These are phyloP conservation scores for Coleophoma eucalyptorum DNA, from an alignment of 2,329 filamentous ascomycete genomes.

Conservation along the genomic window DNA sequence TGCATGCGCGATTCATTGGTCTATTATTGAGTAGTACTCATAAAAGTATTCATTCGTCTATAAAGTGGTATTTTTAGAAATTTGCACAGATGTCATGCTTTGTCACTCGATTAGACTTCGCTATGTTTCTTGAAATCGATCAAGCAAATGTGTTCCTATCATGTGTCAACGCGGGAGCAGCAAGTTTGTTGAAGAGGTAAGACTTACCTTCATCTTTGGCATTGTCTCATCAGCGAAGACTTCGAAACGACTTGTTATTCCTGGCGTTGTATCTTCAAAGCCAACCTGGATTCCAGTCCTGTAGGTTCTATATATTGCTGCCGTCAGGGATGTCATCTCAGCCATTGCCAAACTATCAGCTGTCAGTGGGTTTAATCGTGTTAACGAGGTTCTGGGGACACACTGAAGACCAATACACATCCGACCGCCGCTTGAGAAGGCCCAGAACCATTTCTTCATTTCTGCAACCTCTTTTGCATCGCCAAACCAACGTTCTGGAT, in stretches of 20 bases:
- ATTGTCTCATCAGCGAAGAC: conserved; percentile 32
- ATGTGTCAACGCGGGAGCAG: background rate
- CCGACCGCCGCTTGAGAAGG: conserved; percentile 62
- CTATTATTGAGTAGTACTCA: too few relatives aligned
- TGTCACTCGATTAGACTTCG: background rate
- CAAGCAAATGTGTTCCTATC: conserved; percentile 12
- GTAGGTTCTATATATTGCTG: conserved; percentile 40
- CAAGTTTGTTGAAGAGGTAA: background rate
- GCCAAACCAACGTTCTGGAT: conserved; percentile 46
- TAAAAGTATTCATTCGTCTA: background rate
- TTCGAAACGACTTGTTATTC: conserved; percentile 37
- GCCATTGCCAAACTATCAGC: conserved; percentile 39
- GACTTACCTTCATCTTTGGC: conserved; percentile 9
- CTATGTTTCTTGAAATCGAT: conserved; percentile 9
- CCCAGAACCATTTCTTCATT: conserved; percentile 51
- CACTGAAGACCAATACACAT: conserved; percentile 56
- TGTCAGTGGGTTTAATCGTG: background rate
- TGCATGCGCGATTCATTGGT: too few relatives aligned
- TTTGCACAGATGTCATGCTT: background rate
- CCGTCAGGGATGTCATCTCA: conserved; percentile 43
- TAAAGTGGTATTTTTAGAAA: background rate
- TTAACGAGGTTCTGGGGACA: background rate
- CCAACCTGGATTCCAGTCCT: conserved; percentile 27
- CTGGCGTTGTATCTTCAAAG: conserved; percentile 29
- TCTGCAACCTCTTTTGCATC: conserved; percentile 27